Evolutionary conservation across 192 early-diverging fungal species (phyloP).

Genomic region (Entomortierella chlamydospora): DNA sequence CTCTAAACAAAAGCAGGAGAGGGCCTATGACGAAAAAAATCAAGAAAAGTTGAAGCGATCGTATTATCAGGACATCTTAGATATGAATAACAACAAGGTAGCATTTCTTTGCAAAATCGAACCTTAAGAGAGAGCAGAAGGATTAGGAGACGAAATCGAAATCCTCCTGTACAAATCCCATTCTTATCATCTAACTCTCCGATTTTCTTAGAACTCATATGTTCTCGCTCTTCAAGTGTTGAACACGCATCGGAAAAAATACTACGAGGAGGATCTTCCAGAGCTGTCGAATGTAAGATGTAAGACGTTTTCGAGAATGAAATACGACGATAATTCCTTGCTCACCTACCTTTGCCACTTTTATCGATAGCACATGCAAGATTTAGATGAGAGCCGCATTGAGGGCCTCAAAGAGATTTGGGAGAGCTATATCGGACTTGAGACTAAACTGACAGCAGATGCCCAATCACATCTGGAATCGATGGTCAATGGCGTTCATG

Average conservation of each 20-base stretch:
- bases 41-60: conserved; percentile 63
- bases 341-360: not conserved
- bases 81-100: conserved; percentile 76
- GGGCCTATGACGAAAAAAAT: conserved; percentile 70
- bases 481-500: conserved; percentile 41
- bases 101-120: too few species aligned
- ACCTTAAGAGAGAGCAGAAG: too few species aligned
- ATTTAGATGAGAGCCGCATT: conserved; percentile 66
- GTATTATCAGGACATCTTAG: conserved; percentile 68
- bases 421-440: conserved; percentile 59
- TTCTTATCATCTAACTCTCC: too few species aligned
- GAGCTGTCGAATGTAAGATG: conserved; percentile 64
- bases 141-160: too few species aligned
- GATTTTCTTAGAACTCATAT: conserved; percentile 71
- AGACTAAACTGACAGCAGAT: conserved; percentile 52
- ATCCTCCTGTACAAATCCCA: too few species aligned
- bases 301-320: not conserved
- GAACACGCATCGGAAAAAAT: conserved; percentile 72
- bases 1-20: conserved; percentile 65
- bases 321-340: not conserved
- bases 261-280: conserved; percentile 73
- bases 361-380: conserved; percentile 67
- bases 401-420: conserved; percentile 66
- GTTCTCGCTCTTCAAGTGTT: conserved; percentile 69
- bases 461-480: conserved; percentile 47